Conservation (phyloP, 345 rosid genomes). For the Lumnitzera racemosa region DNA sequence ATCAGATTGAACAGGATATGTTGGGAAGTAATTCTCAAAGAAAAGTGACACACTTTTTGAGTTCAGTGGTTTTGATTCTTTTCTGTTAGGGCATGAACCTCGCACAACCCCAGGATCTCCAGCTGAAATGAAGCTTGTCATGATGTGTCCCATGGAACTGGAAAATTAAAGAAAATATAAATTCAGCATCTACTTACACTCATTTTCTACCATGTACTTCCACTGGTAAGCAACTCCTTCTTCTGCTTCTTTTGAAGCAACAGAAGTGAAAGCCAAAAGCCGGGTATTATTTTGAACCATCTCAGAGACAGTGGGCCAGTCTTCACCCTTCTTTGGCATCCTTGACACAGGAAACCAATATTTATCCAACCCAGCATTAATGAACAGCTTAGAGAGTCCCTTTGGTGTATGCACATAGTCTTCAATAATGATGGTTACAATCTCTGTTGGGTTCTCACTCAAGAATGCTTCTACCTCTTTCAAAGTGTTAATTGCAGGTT, state of each 20-base stretch:
- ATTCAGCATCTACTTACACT: conserved; percentile 35
- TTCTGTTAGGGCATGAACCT: conserved; percentile 86
- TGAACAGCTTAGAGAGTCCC: conserved; percentile 63
- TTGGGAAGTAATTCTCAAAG: conserved; percentile 86
- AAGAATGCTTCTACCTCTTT: conserved; percentile 87
- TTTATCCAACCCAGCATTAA: conserved; percentile 74
- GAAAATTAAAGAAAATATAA: not conserved
- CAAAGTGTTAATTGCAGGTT: conserved; percentile 85
- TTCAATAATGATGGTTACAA: conserved; percentile 83
- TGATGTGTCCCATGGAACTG: not conserved
- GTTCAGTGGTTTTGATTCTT: conserved; percentile 63
- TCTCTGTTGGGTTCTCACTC: conserved; percentile 69
- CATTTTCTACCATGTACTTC: conserved; percentile 89
- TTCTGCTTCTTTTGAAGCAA: conserved; percentile 86
- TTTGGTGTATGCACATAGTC: conserved; percentile 90
- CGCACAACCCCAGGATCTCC: conserved; percentile 90
- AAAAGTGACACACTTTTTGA: conserved; percentile 73
- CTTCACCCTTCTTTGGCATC: conserved; percentile 92
- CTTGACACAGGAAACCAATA: conserved; percentile 80
- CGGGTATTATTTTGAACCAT: conserved; percentile 81
- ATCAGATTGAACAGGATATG: conserved; percentile 67
- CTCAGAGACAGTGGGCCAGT: conserved; percentile 90
- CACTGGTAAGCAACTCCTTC: conserved; percentile 98
- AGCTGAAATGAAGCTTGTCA: conserved; percentile 38
- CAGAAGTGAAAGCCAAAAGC: conserved; percentile 87